Base-by-base conservation (phyloP, 192 early-diverging fungal species). In the Backusella macrospora region DNA sequence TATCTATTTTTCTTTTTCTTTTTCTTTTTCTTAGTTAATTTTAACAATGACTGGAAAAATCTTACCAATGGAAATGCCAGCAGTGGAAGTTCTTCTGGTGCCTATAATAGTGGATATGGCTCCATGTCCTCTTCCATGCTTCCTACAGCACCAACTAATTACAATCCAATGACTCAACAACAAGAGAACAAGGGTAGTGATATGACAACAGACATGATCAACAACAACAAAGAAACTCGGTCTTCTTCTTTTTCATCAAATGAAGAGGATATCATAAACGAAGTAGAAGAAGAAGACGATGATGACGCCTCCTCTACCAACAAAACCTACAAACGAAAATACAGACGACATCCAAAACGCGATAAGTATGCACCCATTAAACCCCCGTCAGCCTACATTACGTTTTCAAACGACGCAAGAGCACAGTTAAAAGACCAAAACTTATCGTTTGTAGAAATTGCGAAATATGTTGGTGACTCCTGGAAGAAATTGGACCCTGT, bases 341-440 rank as follows among this genome's bases (percentile, higher is more conserved):
- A 84, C 63, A 65, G 80, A 67, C 73, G 83, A 43, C 83, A 84
- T 52, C 82, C 83, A 7, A 84, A 84, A 71, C 55, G 62, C 4
- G 83, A 84, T 55, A 72, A 79, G 18, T 59, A 83, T 71, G 82
- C 78, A 1, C 83, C 83, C 7, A 71, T 74, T 5, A 84, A 84
- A 49, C 83, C 83, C 5, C 65, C 73, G 8, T 84, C 83, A 1
- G 83, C 83, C 1, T 84, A 84, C 68, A 82, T 84, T 7, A 76
- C 77, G 70, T 84, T 83, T 62, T 72, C 81, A 18, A 80, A 84
- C 29, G 62, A 80, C 15, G 82, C 76, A 46, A 71, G 83, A 10
- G 79, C 72, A 52, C 80, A 84, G 43, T 52, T 81, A 3, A 68
- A 77, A 38, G 74, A 78, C n/a, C 55, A 78, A 15, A 80, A 73